Evolutionary conservation across 306 rosid species (phyloP).

Genomic region (Cucurbita argyrosperma): DNA sequence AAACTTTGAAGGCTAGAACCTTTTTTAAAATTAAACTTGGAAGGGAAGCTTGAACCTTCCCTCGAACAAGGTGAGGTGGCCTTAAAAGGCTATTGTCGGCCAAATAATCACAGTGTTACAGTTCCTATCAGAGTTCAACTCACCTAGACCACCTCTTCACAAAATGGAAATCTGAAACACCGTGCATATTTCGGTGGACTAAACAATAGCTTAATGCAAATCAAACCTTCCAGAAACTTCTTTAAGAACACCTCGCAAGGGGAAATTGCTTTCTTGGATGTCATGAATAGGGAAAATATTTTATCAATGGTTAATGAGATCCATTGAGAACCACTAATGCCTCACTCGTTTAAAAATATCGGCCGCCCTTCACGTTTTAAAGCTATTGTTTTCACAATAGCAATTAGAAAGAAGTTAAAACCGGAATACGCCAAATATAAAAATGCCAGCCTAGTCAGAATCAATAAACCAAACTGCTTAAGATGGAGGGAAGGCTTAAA

Average conservation of each 20-base stretch:
- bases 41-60: too few species aligned
- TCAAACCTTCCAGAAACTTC: background rate
- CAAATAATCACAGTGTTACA: background rate
- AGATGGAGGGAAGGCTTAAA: background rate
- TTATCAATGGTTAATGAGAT: background rate
- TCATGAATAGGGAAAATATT: background rate
- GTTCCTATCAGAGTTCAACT: background rate
- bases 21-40: too few species aligned
- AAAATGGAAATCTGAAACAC: background rate
- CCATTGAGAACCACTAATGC: background rate
- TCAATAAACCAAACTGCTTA: background rate
- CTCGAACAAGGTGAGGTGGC: too few species aligned
- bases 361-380: background rate
- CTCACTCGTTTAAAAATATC: background rate
- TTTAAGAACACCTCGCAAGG: background rate
- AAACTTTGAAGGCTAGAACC: too few species aligned
- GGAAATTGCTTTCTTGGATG: background rate
- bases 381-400: background rate
- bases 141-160: background rate
- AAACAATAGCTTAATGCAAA: background rate
- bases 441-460: background rate
- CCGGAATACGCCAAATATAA: background rate
- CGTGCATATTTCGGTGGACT: background rate
- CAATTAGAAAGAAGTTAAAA: background rate
- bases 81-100: background rate